These are phyloP conservation scores for Botrytis porri DNA, from an alignment of 2,329 filamentous ascomycete species.

Conservation along the genomic window DNA sequence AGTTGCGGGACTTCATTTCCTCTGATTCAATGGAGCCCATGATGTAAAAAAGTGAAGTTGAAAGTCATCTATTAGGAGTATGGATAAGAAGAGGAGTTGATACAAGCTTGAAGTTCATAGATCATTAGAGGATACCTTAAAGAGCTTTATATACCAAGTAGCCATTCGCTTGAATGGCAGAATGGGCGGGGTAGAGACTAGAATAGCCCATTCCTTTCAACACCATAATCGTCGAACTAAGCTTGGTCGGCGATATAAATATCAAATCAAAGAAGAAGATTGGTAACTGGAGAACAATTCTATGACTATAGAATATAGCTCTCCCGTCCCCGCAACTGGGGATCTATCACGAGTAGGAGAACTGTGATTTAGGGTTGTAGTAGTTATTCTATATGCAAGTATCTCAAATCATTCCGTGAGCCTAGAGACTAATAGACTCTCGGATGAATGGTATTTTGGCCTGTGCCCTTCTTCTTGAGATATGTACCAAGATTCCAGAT, in stretches of 20 bases:
- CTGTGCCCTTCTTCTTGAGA: not conserved
- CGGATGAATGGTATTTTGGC: not conserved
- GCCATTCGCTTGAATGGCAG: not conserved
- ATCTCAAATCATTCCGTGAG: constrained; percentile 4
- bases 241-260: no score
- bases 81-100: not conserved
- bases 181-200: not conserved
- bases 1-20: constrained; percentile 32
- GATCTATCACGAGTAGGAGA: not conserved
- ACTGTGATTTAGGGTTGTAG: not conserved
- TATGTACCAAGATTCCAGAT: not conserved
- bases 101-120: not conserved
- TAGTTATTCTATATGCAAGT: not conserved
- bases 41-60: not conserved
- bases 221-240: not conserved
- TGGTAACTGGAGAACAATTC: not conserved
- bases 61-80: no score
- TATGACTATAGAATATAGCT: not conserved
- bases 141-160: not conserved
- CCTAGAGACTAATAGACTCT: not conserved
- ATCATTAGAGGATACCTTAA: not conserved
- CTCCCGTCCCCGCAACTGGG: not conserved
- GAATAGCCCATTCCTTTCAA: not conserved
- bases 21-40: constrained; percentile 11
- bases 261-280: not conserved